Percentiles rank a stretch among this genome's conserved stretches.
These are phyloP conservation scores for Phalaenopsis hybrid DNA, from an alignment of 116 monocot genomes.

Conservation along the genomic window DNA sequence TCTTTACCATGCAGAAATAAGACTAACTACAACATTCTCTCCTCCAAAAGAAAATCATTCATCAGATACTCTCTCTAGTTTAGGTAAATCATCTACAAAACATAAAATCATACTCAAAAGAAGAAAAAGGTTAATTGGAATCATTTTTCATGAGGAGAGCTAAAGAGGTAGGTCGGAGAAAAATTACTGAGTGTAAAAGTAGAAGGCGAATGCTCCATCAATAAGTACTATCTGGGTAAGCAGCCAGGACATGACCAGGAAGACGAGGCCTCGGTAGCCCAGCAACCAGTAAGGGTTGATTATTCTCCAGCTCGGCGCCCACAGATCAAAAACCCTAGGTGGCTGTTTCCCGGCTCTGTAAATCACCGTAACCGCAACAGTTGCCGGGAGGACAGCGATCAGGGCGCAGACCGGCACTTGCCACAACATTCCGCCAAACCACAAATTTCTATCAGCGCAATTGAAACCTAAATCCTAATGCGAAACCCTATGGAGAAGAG, in stretches of 20 bases:
- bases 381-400: conserved; percentile 22
- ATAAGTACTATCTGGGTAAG: conserved; percentile 16
- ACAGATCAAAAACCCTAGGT: conserved; percentile 19
- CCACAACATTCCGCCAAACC: conserved; percentile 20
- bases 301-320: conserved; percentile 37
- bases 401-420: conserved; percentile 29
- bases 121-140: no score
- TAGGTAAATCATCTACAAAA: no score
- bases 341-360: conserved; percentile 1
- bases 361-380: conserved; percentile 18
- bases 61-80: no score
- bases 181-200: conserved; percentile 62
- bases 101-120: no score
- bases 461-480: no score
- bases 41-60: no score
- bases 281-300: conserved; percentile 40
- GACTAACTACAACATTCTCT: no score
- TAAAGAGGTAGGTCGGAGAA: not conserved
- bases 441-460: no score
- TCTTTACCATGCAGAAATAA: not conserved
- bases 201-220: conserved; percentile 30
- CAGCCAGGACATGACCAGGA: conserved; percentile 33
- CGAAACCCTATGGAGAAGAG: no score
- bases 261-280: conserved; percentile 19
- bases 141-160: not conserved